Evolutionary conservation across 78 protist species (phyloP).

Genomic region (Dictyostelium intermedium): DNA sequence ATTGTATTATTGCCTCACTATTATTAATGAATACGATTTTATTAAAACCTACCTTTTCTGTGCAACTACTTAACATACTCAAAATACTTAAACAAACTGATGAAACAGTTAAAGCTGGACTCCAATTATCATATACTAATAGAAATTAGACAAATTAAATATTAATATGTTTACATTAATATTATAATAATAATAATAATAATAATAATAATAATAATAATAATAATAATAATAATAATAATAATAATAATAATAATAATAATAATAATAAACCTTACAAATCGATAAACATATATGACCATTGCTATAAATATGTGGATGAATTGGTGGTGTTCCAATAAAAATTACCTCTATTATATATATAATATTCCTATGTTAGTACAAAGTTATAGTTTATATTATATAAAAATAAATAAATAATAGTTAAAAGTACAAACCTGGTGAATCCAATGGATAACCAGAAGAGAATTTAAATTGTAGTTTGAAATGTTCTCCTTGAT

Average conservation of each 20-base stretch:
- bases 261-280: slow-evolving; percentile 14
- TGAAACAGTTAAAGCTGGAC: slow-evolving; percentile 85
- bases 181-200: not conserved
- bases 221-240: not conserved
- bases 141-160: not conserved
- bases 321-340: slow-evolving; percentile 72
- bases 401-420: not conserved
- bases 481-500: slow-evolving; percentile 55
- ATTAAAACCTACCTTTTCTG: slow-evolving; percentile 34
- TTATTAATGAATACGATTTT: not conserved
- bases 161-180: no score
- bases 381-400: no score
- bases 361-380: not conserved
- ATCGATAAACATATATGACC: slow-evolving; percentile 89
- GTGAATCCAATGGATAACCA: slow-evolving; percentile 78
- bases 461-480: slow-evolving; percentile 70
- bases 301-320: slow-evolving; percentile 87
- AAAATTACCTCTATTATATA: slow-evolving; percentile 74
- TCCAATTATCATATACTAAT: slow-evolving; percentile 84
- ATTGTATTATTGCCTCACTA: not conserved
- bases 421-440: slow-evolving; percentile 5
- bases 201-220: not conserved
- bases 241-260: not conserved
- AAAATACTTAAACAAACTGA: slow-evolving; percentile 79
- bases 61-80: slow-evolving; percentile 82